These are phyloP conservation scores for Ceratobasidium sp. DNA, from an alignment of 1,284 basidiomycete species.

Conservation along the genomic window DNA sequence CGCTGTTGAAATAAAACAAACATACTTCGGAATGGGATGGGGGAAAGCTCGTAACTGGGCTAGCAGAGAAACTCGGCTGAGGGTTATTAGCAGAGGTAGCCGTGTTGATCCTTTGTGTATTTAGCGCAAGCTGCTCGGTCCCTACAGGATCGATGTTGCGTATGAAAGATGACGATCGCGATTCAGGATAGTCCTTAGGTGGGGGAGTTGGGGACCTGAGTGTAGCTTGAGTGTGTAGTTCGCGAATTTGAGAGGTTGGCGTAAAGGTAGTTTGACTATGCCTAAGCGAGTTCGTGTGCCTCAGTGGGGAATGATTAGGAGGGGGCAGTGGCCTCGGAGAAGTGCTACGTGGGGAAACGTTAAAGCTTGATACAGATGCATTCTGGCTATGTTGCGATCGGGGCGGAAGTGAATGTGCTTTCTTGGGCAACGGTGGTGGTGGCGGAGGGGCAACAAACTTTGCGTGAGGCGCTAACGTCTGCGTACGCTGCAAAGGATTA, in stretches of 20 bases:
- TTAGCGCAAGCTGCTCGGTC: background rate
- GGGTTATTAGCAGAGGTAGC: background rate
- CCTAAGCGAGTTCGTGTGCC: background rate
- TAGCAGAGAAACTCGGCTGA: background rate
- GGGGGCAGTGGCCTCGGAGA: background rate
- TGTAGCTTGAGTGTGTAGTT: slow-evolving; percentile 24
- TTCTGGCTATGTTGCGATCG: background rate
- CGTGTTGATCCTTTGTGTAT: background rate
- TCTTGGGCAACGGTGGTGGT: slow-evolving; percentile 8
- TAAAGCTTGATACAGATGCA: background rate
- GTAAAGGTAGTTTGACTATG: background rate
- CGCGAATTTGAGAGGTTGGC: slow-evolving; percentile 10
- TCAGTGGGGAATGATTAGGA: background rate
- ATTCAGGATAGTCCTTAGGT: slow-evolving; percentile 8
- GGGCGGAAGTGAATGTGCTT: background rate
- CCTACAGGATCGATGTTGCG: background rate
- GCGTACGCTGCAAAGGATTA: background rate
- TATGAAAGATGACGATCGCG: background rate
- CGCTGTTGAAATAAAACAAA: background rate
- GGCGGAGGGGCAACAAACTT: slow-evolving; percentile 33
- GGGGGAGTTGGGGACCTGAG: slow-evolving; percentile 22
- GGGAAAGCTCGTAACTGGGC: background rate
- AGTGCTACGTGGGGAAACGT: background rate
- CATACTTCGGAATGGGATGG: background rate
- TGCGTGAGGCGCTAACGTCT: background rate